Conservation (phyloP, 2,329 filamentous ascomycete genomes). For the Stachybotrys chlorohalonatus region DNA sequence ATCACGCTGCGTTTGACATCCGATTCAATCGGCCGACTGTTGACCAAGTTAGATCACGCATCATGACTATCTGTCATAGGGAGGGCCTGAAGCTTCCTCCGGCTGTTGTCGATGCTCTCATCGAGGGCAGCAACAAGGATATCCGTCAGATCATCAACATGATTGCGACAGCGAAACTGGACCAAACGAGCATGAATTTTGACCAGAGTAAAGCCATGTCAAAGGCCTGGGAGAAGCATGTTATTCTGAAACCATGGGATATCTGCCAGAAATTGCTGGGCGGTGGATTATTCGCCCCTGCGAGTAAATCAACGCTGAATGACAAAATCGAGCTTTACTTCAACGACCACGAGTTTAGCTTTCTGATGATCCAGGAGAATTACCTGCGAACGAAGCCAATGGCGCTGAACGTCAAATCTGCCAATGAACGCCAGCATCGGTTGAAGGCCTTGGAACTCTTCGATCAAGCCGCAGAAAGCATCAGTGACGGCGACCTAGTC, state of each 20-base stretch:
- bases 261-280: slow-evolving; percentile 90
- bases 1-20: slow-evolving; percentile 74
- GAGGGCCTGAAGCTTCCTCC: slow-evolving; percentile 81
- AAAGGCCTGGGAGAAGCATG: slow-evolving; percentile 96
- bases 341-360: slow-evolving; percentile 97
- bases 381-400: slow-evolving; percentile 80
- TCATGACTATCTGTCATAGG: slow-evolving; percentile 90
- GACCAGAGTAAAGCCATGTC: slow-evolving; percentile 89
- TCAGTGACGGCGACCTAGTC: slow-evolving; percentile 92
- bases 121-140: slow-evolving; percentile 91
- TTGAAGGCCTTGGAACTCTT: slow-evolving; percentile 80
- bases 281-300: slow-evolving; percentile 73
- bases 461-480: slow-evolving; percentile 85
- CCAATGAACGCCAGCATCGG: slow-evolving; percentile 56
- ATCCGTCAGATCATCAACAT: slow-evolving; percentile 99
- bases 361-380: slow-evolving; percentile 96
- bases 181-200: slow-evolving; percentile 70
- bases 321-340: slow-evolving; percentile 99
- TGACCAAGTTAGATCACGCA: slow-evolving; percentile 81
- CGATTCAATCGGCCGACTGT: slow-evolving; percentile 83
- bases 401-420: slow-evolving; percentile 44
- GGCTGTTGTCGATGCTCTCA: slow-evolving; percentile 81
- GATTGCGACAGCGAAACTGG: slow-evolving; percentile 88
- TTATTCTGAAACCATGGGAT: slow-evolving; percentile 95
- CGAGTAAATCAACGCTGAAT: slow-evolving; percentile 80